These are phyloP conservation scores for Allium cepa DNA, from an alignment of 106 monocot genomes.

Conservation along the genomic window DNA sequence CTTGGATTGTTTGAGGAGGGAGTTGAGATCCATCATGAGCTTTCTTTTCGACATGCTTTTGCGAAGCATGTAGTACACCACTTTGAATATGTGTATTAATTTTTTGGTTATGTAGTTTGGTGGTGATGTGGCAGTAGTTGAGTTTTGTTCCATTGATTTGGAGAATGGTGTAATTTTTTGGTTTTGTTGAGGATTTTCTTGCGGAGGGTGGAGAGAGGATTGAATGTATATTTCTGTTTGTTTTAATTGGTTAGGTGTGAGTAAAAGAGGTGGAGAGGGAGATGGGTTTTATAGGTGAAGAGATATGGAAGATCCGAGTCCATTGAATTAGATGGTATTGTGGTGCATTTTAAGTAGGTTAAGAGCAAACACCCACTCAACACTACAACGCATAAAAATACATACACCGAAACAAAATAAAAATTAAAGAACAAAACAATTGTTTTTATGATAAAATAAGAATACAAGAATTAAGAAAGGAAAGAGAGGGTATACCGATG, in stretches of 20 bases:
- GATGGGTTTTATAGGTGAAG: slow-evolving; percentile 2
- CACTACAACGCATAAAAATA: too few species aligned
- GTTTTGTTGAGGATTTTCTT: background rate
- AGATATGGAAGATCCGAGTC: background rate
- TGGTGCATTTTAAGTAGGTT: too few species aligned
- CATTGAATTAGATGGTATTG: too few species aligned
- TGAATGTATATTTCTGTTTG: background rate
- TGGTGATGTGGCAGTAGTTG: background rate
- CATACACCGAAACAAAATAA: too few species aligned
- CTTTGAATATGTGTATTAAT: slow-evolving; percentile 23
- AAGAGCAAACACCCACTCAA: too few species aligned
- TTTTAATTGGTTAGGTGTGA: background rate
- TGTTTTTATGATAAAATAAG: too few species aligned
- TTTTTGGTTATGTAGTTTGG: slow-evolving; percentile 14
- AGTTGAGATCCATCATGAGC: slow-evolving; percentile 42
- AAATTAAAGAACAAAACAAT: too few species aligned
- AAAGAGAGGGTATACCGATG: too few species aligned
- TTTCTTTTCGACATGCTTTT: slow-evolving; percentile 45
- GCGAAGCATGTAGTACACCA: slow-evolving; percentile 26
- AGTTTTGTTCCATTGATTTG: slow-evolving; percentile 14
- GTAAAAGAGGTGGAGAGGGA: background rate
- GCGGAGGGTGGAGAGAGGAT: background rate
- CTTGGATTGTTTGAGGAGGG: slow-evolving; percentile 53
- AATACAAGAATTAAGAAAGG: too few species aligned
- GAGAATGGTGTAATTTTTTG: background rate